Conservation (phyloP, 768 basidiomycete species). For the Naganishia onofrii region DNA sequence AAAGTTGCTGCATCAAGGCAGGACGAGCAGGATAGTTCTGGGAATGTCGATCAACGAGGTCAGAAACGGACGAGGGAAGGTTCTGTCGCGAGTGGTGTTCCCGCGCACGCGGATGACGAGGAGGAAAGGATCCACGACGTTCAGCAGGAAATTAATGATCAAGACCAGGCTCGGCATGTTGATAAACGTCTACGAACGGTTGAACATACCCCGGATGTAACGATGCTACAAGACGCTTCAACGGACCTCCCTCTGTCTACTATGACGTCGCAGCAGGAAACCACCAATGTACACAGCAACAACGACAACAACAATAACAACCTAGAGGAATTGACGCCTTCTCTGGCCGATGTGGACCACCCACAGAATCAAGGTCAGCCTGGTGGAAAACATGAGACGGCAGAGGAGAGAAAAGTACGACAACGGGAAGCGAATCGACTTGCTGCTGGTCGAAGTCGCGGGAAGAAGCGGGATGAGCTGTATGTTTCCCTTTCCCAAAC, state of each 20-base stretch:
- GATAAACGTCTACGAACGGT: background rate
- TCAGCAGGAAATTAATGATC: background rate
- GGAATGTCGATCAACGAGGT: background rate
- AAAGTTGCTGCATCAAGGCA: background rate
- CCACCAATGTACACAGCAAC: background rate
- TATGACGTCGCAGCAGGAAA: background rate
- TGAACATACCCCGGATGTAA: background rate
- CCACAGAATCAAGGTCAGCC: background rate
- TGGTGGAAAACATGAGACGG: conserved; percentile 5
- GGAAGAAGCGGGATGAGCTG: conserved; percentile 44
- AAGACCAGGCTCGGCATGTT: background rate
- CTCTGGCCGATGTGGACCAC: background rate
- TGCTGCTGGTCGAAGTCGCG: conserved; percentile 46
- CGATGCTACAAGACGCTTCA: background rate
- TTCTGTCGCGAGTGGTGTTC: background rate
- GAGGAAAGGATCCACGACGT: background rate
- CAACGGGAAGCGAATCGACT: conserved; percentile 44
- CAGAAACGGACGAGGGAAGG: background rate
- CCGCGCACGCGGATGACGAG: background rate
- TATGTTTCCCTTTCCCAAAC: conserved; percentile 32
- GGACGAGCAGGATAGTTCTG: background rate
- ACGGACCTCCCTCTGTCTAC: background rate
- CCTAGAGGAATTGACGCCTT: background rate
- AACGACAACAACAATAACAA: no score
- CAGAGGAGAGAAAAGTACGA: conserved; percentile 41